Evolutionary conservation across 768 basidiomycete species (phyloP), one percentile per base, ranked within the genome.

Genomic region (Russula compacta): DNA sequence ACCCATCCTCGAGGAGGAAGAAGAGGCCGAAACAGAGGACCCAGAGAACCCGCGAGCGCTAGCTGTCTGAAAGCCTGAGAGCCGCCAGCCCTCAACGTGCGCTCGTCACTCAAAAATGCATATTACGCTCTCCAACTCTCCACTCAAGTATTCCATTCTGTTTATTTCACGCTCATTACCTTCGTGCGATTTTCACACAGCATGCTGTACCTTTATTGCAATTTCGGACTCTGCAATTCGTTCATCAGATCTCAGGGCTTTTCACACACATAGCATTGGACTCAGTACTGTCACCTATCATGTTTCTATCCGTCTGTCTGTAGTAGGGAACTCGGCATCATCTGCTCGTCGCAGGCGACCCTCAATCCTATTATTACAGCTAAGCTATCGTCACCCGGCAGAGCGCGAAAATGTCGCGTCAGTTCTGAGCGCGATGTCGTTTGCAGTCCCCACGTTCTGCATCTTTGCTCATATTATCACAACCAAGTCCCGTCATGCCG

Each of bases 1-100:
- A 38, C 80, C 86, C 32, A 86, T 88, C 59, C 73, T 78, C 17
- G 86, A 87, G 70, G 86, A 85, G 67, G 84, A 83, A 40, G 83
- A 85, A 60, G 84, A 84, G 38, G 39, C 46, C 1, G 65, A 66
- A 62, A 19, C 29, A 35, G 60, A 62, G 12, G 17, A 39, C 32
- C 42, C 56, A 14, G 24, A 32, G 32, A 33, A 11, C 9, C 51
- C 46, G 17, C 24, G 12, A 10, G 59, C 54, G 12, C n/a, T 56
- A 3, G 24, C 24, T 29, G 24, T 29, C 24, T 29, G 24, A 29
- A 29, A 29, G 24, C 24, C 24, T 29, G 24, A 29, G 24, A 29
- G 24, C 24, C 24, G 24, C 24, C 24, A 29, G 24, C 33, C 17
- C 17, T 6, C 53, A 19, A 15, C 17, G 15, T 40, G 56, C 42